Evolutionary conservation across 2,329 filamentous ascomycete genomes (phyloP).

Genomic region (Xylogone sp.): DNA sequence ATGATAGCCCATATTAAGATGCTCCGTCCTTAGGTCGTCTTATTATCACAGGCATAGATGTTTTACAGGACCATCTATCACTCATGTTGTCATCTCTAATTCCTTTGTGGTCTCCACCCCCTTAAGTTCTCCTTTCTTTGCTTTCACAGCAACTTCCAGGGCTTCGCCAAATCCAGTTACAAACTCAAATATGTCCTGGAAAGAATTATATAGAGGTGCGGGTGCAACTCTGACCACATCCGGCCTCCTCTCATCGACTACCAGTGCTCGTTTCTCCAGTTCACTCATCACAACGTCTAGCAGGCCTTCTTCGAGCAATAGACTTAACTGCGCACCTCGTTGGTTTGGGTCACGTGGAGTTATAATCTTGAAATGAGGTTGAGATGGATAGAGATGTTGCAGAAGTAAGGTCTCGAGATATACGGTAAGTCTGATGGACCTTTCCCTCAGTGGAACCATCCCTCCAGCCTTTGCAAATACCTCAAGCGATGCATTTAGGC

Average conservation of each 20-base stretch:
- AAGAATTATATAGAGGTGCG: slow-evolving; percentile 71
- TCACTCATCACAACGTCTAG: slow-evolving; percentile 58
- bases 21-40: too few relatives aligned
- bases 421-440: slow-evolving; percentile 61
- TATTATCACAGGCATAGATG: background rate
- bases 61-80: background rate
- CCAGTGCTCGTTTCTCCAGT: slow-evolving; percentile 58
- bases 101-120: background rate
- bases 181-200: slow-evolving; percentile 61
- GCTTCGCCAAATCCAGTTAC: slow-evolving; percentile 37
- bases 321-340: slow-evolving; percentile 70
- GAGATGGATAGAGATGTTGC: slow-evolving; percentile 17
- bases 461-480: slow-evolving; percentile 63
- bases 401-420: slow-evolving; percentile 63
- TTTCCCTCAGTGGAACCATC: slow-evolving; percentile 59
- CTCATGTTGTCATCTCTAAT: background rate
- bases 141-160: slow-evolving; percentile 23
- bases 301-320: slow-evolving; percentile 56
- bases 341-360: slow-evolving; percentile 61
- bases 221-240: slow-evolving; percentile 74
- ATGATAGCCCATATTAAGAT: too few relatives aligned
- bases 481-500: slow-evolving; percentile 63
- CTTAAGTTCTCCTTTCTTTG: background rate
- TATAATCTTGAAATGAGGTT: slow-evolving; percentile 51
- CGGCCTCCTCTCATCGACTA: slow-evolving; percentile 72